Evolutionary conservation across 495 filamentous ascomycete genomes (phyloP).

Genomic region (Penicillium pulvis): DNA sequence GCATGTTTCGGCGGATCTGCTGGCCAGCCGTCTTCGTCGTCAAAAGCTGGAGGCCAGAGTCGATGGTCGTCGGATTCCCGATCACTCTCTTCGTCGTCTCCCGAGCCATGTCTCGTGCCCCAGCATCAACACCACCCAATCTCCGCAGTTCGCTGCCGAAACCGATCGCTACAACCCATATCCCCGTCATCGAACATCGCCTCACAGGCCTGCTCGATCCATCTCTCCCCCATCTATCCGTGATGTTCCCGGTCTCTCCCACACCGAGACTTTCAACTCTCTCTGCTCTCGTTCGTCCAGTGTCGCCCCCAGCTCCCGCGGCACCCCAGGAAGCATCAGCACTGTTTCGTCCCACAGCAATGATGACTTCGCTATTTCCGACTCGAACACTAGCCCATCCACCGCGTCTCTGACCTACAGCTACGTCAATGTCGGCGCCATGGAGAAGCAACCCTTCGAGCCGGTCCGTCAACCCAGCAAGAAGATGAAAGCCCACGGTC

Average conservation of each 20-base stretch:
- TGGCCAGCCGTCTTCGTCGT: slow-evolving; percentile 44
- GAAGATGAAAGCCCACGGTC: slow-evolving; percentile 40
- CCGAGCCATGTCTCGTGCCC: slow-evolving; percentile 41
- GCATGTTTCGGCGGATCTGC: slow-evolving; percentile 44
- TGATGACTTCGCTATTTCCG: slow-evolving; percentile 41
- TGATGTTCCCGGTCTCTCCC: slow-evolving; percentile 50
- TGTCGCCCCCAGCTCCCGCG: slow-evolving; percentile 43
- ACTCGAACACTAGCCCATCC: slow-evolving; percentile 37
- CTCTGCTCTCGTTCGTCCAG: slow-evolving; percentile 54
- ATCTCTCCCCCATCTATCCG: slow-evolving; percentile 53
- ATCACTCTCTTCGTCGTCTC: slow-evolving; percentile 26
- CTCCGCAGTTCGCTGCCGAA: slow-evolving; percentile 33
- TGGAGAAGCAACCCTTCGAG: slow-evolving; percentile 32
- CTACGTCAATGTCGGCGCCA: slow-evolving; percentile 34
- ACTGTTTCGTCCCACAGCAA: slow-evolving; percentile 41
- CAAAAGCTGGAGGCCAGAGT: slow-evolving; percentile 41
- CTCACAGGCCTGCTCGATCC: slow-evolving; percentile 38
- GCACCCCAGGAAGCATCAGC: slow-evolving; percentile 46
- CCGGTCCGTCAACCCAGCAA: slow-evolving; percentile 41
- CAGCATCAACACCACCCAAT: slow-evolving; percentile 35
- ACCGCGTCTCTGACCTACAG: slow-evolving; percentile 31
- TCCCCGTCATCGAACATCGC: slow-evolving; percentile 41
- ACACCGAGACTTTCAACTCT: slow-evolving; percentile 46
- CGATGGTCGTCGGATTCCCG: slow-evolving; percentile 23
- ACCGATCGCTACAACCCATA: slow-evolving; percentile 42